These are phyloP conservation scores for Fusarium secorum DNA, from an alignment of 2,329 filamentous ascomycete genomes.

Conservation along the genomic window DNA sequence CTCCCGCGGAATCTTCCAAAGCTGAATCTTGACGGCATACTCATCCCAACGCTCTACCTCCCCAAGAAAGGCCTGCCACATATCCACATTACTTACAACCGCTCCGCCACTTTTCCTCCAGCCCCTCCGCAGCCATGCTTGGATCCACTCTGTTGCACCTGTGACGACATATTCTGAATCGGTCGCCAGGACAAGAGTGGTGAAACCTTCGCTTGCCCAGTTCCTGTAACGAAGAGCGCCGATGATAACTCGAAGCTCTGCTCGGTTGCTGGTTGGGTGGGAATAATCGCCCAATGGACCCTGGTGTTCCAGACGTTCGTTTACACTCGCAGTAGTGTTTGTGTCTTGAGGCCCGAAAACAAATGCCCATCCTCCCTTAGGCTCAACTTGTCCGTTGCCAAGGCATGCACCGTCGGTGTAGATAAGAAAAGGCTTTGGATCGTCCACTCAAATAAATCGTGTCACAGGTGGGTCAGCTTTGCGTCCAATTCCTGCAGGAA, in stretches of 20 bases:
- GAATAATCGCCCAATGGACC: slow-evolving; percentile 51
- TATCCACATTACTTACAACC: slow-evolving; percentile 58
- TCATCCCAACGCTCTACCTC: slow-evolving; percentile 47
- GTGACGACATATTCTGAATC: slow-evolving; percentile 23
- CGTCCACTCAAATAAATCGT: slow-evolving; percentile 15
- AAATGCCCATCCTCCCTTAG: slow-evolving; percentile 52
- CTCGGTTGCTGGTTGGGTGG: slow-evolving; percentile 55
- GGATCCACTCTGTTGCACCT: slow-evolving; percentile 8
- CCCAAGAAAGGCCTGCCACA: slow-evolving; percentile 59
- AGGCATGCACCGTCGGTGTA: slow-evolving; percentile 56
- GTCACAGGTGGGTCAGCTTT: not conserved
- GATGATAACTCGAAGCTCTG: slow-evolving; percentile 20
- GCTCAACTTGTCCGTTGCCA: slow-evolving; percentile 49
- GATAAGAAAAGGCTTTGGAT: slow-evolving; percentile 45
- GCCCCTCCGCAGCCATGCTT: slow-evolving; percentile 43
- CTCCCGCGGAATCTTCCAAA: slow-evolving; percentile 58
- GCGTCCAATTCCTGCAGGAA: not conserved
- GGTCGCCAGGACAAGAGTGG: slow-evolving; percentile 51
- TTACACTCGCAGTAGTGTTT: not conserved
- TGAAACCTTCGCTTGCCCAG: slow-evolving; percentile 40
- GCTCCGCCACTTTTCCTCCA: slow-evolving; percentile 51
- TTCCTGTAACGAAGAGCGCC: slow-evolving; percentile 6
- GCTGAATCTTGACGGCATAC: slow-evolving; percentile 48
- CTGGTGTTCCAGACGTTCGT: slow-evolving; percentile 51
- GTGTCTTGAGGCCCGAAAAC: slow-evolving; percentile 26